Conservation (phyloP, 345 rosid genomes). For the Brassica carinata region DNA sequence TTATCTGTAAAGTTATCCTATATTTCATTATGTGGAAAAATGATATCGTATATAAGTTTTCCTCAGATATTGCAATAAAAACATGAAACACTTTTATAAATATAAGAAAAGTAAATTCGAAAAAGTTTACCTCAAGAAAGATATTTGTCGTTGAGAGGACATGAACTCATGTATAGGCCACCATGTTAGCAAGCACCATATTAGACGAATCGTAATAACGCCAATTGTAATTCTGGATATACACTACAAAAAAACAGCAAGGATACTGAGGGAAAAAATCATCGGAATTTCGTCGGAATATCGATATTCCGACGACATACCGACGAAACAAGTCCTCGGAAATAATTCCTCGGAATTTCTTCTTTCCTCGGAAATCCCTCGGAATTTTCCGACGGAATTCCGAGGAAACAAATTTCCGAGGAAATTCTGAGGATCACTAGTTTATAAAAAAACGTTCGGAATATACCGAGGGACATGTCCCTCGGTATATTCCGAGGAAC, state of each 20-base stretch:
- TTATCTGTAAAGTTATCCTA: neutral
- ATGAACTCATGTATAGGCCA: neutral
- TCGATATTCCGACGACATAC: too few relatives aligned
- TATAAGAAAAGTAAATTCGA: neutral
- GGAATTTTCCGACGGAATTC: too few relatives aligned
- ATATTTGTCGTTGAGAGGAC: constrained; percentile 9
- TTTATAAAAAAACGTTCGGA: too few relatives aligned
- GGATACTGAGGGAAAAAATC: too few relatives aligned
- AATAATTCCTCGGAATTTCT: too few relatives aligned
- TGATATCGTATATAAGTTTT: neutral
- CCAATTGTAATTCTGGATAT: neutral
- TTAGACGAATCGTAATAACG: neutral
- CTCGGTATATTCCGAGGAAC: too few relatives aligned
- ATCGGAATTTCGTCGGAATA: too few relatives aligned
- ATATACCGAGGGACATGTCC: too few relatives aligned
- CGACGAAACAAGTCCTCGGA: too few relatives aligned
- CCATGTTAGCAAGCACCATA: neutral
- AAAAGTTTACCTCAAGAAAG: constrained; percentile 31
- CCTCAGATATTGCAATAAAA: neutral
- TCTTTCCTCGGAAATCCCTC: too few relatives aligned
- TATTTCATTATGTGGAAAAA: neutral
- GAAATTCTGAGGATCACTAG: too few relatives aligned
- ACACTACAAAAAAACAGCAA: neutral
- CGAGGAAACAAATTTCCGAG: too few relatives aligned
- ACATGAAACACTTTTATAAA: neutral